Evolutionary conservation across 768 basidiomycete genomes (phyloP), one percentile per base, ranked within the genome.

Genomic region (Russula ochroleuca): DNA sequence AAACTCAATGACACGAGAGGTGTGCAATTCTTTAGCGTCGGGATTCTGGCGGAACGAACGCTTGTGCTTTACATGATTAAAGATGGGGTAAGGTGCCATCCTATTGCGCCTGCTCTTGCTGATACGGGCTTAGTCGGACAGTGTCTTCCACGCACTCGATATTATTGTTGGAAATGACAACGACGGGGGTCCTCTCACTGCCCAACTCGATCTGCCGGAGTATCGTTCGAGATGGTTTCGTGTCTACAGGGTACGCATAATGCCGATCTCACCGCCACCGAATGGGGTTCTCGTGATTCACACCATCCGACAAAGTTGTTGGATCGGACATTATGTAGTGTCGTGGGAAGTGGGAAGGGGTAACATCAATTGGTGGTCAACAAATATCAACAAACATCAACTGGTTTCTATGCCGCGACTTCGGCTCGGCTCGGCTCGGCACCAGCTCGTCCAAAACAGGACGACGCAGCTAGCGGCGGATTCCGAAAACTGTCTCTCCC

Each of bases 1-100:
- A 90, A 94, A 68, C 79, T 98, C 45, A 93, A 87, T 70, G 90
- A 90, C 0, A 90, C 85, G 43, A 90, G 89, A 72, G 94, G 97
- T 65, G 93, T 98, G 14, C 88, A 92, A 65, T 98, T 96, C 79
- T 98, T 99, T 78, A 90, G 89, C 69, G 92, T 96, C 33, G 96
- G 96, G 5, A 87, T 83, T 58, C 80, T 98, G 17, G 85, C 87
- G 52, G 89, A 88, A 10, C 85, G 94, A 11, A 97, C 95, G 0
- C 78, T 98, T 28, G 88, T 98, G 31, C 85, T 96, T 49, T 96
- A 91, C 72, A 94, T 96, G 89, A 94, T 94, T 80, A 92, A 90
- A 75, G 94, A 95, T 77, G 90, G 90, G 47, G 85, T 85, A 67
- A 43, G 82, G 72, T 5, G 21, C 57, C n/a, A n/a, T 48, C 25